These are phyloP conservation scores for Loxodes magnus DNA, from an alignment of 73 alveolate species.

Conservation along the genomic window DNA sequence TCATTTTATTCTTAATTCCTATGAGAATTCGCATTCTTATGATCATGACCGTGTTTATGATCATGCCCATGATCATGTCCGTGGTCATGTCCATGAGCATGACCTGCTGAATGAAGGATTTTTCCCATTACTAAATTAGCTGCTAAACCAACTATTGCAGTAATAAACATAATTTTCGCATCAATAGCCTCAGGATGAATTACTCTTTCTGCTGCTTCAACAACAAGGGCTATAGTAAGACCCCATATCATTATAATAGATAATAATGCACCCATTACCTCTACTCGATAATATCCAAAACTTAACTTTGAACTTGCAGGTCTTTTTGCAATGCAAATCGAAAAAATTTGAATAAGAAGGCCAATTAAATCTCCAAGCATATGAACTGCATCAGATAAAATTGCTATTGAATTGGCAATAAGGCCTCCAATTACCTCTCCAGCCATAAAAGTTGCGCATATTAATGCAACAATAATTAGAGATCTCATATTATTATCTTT, in stretches of 20 bases:
- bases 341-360: conserved; percentile 66
- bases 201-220: conserved; percentile 78
- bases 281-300: conserved; percentile 87
- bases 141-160: conserved; percentile 68
- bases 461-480: neutral
- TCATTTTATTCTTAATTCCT: conserved; percentile 5
- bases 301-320: conserved; percentile 69
- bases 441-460: conserved; percentile 56
- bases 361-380: conserved; percentile 87
- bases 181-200: conserved; percentile 35
- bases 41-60: neutral
- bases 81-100: conserved; percentile 4
- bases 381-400: conserved; percentile 96
- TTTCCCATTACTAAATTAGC: conserved; percentile 80
- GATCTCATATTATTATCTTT: too few species aligned
- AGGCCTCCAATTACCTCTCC: conserved; percentile 79
- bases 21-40: neutral
- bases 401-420: conserved; percentile 76
- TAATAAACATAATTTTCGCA: conserved; percentile 69
- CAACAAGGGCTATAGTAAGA: conserved; percentile 64
- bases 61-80: conserved; percentile 19
- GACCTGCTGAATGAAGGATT: conserved; percentile 26
- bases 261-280: conserved; percentile 79
- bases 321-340: conserved; percentile 58
- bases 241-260: conserved; percentile 83